Conservation (phyloP, 148 eudicot species). For the Nepenthes mirabilis region DNA sequence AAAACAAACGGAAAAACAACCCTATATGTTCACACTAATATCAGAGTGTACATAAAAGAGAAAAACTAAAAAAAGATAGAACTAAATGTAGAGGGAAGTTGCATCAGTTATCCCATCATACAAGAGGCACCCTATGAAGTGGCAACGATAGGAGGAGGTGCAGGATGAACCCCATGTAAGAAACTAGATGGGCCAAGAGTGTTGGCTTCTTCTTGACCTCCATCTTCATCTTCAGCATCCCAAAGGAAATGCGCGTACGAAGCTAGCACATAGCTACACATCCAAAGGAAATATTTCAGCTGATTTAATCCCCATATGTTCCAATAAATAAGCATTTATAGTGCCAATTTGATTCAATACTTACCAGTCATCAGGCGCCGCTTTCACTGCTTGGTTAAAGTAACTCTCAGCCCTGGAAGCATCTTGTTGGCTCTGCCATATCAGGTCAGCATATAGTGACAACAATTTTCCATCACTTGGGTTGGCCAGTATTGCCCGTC, state of each 20-base stretch:
- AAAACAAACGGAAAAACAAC: no score
- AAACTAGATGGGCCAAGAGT: neutral
- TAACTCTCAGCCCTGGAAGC: constrained; percentile 21
- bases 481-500: constrained; percentile 28
- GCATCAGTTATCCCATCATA: no score
- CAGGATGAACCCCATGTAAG: neutral
- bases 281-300: neutral
- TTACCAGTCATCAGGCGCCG: constrained; percentile 36
- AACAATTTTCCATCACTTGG: constrained; percentile 29
- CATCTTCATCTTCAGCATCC: constrained; percentile 5
- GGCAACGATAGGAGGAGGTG: neutral
- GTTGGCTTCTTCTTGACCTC: neutral
- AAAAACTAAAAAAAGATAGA: no score
- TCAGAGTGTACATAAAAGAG: no score
- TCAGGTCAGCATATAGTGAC: constrained; percentile 32
- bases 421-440: constrained; percentile 35
- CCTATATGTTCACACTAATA: no score
- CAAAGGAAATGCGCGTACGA: constrained; percentile 5
- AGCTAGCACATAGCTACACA: constrained; percentile 6
- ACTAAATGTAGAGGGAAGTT: no score
- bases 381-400: constrained; percentile 37
- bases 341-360: neutral
- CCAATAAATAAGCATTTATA: neutral
- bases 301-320: neutral
- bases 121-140: neutral